Percentiles rank a stretch among this genome's conserved stretches.
phyloP scores from a whole-genome alignment of 1,139 yeast genomes.

The Groenewaldozyma sp. region DNA sequence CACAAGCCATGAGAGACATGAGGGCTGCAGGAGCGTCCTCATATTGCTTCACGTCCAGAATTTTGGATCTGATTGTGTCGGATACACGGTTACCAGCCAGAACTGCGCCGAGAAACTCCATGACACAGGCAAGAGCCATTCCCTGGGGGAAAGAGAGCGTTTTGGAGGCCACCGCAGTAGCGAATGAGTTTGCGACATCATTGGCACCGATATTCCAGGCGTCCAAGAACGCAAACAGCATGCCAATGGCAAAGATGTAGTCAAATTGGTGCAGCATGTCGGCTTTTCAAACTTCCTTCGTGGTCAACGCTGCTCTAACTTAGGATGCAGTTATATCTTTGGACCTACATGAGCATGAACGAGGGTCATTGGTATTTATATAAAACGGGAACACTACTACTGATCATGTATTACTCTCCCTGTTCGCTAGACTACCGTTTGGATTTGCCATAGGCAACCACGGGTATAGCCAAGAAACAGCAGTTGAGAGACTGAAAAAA shows the following conservation, averaged over 20 bases:
- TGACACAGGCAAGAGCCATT: slow-evolving; percentile 50
- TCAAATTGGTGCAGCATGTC: slow-evolving; percentile 19
- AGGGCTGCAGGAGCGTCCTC: slow-evolving; percentile 54
- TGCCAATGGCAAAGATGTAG: slow-evolving; percentile 22
- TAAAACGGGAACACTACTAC: no score
- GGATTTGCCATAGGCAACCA: no score
- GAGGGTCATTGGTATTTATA: no score
- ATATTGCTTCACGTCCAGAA: slow-evolving; percentile 45
- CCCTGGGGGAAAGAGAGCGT: slow-evolving; percentile 69
- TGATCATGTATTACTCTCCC: no score
- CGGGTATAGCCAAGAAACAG: no score
- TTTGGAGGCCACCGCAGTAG: slow-evolving; percentile 58
- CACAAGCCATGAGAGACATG: slow-evolving; percentile 69
- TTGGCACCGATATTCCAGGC: slow-evolving; percentile 84
- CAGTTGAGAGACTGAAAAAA: no score
- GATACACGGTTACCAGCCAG: slow-evolving; percentile 63
- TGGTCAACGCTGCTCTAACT: no score
- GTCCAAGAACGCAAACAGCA: slow-evolving; percentile 37
- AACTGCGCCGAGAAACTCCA: slow-evolving; percentile 70
- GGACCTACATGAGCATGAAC: no score
- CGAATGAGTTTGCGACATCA: slow-evolving; percentile 75
- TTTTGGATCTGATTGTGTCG: slow-evolving; percentile 56
- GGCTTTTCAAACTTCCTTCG: no score
- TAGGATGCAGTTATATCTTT: no score
- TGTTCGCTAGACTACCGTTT: no score